A percentile compares a stretch with the other conserved stretches of the same genome.
Evolutionary conservation across 1,284 basidiomycete genomes (phyloP).

Genomic region (Naganishia albida): DNA sequence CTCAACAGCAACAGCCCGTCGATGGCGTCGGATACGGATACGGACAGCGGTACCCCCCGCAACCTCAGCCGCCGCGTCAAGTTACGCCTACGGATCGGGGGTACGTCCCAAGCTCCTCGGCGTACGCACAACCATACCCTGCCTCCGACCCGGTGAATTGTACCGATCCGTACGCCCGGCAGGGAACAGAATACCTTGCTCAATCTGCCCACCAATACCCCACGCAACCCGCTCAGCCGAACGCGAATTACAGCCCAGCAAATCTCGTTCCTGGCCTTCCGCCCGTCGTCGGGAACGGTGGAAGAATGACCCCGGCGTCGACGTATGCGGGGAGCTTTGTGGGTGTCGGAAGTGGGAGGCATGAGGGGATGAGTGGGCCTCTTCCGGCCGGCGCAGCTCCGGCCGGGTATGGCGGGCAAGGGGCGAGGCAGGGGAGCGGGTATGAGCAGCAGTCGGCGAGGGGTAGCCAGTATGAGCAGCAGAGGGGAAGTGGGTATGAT

Average conservation of each 20-base stretch:
- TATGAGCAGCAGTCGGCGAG: no score
- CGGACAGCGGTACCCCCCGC: conserved; percentile 13
- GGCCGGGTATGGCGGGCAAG: not conserved
- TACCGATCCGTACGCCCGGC: conserved; percentile 11
- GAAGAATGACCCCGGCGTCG: conserved; percentile 12
- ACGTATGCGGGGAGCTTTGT: conserved; percentile 26
- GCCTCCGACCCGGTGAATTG: not conserved
- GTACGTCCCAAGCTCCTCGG: conserved; percentile 13
- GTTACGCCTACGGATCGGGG: conserved; percentile 17
- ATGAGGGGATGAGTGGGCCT: conserved; percentile 17
- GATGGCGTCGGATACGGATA: conserved; percentile 25
- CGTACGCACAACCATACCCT: not conserved
- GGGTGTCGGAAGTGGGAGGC: conserved; percentile 18
- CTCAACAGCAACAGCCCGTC: not conserved
- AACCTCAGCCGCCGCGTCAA: conserved; percentile 9
- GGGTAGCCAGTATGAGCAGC: no score
- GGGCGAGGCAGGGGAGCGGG: not conserved
- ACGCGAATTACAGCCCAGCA: not conserved
- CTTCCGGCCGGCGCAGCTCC: not conserved
- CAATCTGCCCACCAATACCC: not conserved
- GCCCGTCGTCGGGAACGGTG: not conserved
- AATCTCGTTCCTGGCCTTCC: conserved; percentile 19
- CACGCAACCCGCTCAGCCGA: not conserved
- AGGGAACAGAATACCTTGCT: conserved; percentile 8
- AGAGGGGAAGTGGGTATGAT: no score